Base-by-base conservation (phyloP, 2,329 filamentous ascomycete genomes). In the Elsinoe batatas region DNA sequence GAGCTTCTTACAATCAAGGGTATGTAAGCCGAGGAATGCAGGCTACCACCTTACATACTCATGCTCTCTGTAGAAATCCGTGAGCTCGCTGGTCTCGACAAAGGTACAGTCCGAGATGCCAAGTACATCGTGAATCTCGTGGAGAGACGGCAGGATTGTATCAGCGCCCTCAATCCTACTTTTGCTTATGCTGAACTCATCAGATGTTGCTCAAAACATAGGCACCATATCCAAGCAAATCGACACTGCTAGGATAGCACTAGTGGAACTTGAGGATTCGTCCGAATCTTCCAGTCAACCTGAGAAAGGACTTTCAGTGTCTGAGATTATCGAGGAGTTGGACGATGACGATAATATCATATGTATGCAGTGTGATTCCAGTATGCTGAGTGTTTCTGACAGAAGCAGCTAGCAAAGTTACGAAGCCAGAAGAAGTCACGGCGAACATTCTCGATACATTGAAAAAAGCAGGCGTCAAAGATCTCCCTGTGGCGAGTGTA, bases 341-440 rank as follows among this genome's bases (percentile, higher is more conserved):
- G 93, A 97, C 65, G 91, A 96, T 7, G 81, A 95, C 10, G 93
- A 84, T 56, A 93, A 95, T 64, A 79, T 97, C 3, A 70, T 95
- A 50, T 87, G 58, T 59, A 36, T 40, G 56, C 22, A 11, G 8
- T 35, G 3, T n/a, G 3, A 18, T 13, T 33, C 20, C 13, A 2
- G 5, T 46, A 10, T 42, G n/a, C 5, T n/a, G 3, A 32, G 7
- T 12, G 8, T 2, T 10, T 22, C 50, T 55, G 32, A 44, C n/a
- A 32, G 13, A 12, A 33, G 17, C 50, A 59, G 57, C 73, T 1
- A 72, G 71, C 61, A 70, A 66, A 1, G 61, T 76, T 20, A 67
- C 66, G 3, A 69, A 72, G n/a, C 85, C 89, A 0, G 85, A 84
- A 5, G 80, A 85, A 53, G 74, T 79, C 12, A 80, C 86, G 15